Base-by-base conservation (phyloP, 2,329 filamentous ascomycete genomes). In the Emergomyces orientalis region DNA sequence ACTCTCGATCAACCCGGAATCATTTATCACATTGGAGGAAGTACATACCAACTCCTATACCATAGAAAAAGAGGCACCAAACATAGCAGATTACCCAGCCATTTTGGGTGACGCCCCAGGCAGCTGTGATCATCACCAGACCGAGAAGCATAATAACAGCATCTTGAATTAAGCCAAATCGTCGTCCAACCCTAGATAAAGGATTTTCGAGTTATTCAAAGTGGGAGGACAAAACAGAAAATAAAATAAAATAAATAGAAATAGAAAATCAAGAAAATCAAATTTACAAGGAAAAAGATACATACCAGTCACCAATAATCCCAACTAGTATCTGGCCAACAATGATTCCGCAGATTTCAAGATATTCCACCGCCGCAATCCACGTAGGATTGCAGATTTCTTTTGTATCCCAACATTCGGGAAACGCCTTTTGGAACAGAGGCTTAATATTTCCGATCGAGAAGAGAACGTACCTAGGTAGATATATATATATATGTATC, bases 71-170 rank as follows among this genome's bases (percentile, higher is more conserved):
- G 45, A 97, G 84, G 47, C 90, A 90, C 89, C 90, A 96, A 65
- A 88, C 89, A 75, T 97, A 97, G 82, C 91, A 96, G 72, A 97
- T 96, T 63, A 97, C 89, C 93, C 93, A 97, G 70, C 92, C 92
- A 72, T 97, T 87, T 59, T 95, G 82, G 43, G 85, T 90, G 39
- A 88, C 78, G 65, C 92, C 93, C 93, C 93, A 97, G 30, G 89
- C 88, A 64, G 90, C 90, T 58, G 90, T 95, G 63, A 97, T 83
- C 89, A 97, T 94, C 70, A 96, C 71, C 25, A 97, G 82, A 80
- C 93, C 93, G 69, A 96, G 71, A 69, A 97, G 90, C 93, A 97
- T 97, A 81, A 97, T 92, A 65, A 84, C 74, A 52, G 93, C 93
- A 77, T 97, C 93, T 78, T 97, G 93, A 69, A 97, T 96, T 27